A percentile compares a stretch with the other conserved stretches of the same genome.
phyloP scores from a whole-genome alignment of 345 rosid genomes.

The Eucalyptus decipiens region DNA sequence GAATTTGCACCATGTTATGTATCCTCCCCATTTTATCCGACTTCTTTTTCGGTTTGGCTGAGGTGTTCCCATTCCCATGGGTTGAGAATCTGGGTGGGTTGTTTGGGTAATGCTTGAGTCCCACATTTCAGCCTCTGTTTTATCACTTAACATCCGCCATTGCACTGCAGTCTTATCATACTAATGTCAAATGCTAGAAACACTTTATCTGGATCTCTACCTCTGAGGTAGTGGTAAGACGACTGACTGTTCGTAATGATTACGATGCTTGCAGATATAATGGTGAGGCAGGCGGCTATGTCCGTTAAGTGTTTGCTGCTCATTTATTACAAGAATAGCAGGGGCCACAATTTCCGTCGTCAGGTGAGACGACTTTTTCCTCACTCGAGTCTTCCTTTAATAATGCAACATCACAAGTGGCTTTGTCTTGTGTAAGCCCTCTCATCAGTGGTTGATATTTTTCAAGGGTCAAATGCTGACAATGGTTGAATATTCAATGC shows the following conservation, averaged over 20 bases:
- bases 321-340: slow-evolving; percentile 43
- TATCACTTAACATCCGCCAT: background rate
- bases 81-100: background rate
- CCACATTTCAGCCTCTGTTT: background rate
- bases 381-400: background rate
- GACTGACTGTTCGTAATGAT: background rate
- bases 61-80: background rate
- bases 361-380: slow-evolving; percentile 20
- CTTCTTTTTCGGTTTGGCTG: background rate
- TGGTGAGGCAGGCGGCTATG: slow-evolving; percentile 51
- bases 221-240: background rate
- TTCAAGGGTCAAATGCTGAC: slow-evolving; percentile 81
- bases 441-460: background rate
- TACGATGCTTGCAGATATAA: slow-evolving; percentile 24
- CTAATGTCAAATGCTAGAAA: background rate
- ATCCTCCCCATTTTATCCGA: background rate
- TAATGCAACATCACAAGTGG: background rate
- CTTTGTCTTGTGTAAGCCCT: background rate
- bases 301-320: slow-evolving; percentile 40
- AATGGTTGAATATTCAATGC: slow-evolving; percentile 55
- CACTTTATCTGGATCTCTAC: background rate
- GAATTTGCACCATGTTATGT: background rate
- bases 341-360: slow-evolving; percentile 32
- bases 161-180: background rate
- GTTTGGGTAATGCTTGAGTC: background rate